Conservation (phyloP, 2,329 filamentous ascomycete genomes). For the Claviceps africana region DNA sequence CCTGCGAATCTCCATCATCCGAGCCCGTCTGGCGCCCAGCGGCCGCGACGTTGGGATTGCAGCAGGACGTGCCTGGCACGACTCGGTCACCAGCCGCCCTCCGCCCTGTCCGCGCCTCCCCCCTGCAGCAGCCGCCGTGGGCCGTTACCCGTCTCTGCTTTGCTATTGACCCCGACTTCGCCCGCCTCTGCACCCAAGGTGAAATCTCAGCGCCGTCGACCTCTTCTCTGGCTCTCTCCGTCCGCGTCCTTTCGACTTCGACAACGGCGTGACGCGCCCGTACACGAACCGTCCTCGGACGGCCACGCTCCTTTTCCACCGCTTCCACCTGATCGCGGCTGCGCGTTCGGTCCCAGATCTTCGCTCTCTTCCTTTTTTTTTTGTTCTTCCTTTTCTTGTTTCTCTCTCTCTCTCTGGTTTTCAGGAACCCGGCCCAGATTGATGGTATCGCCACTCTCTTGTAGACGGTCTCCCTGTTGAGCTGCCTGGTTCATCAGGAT, state of each 20-base stretch:
- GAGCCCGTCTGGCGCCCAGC: neutral
- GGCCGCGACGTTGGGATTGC: constrained; percentile 1
- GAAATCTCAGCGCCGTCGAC: neutral
- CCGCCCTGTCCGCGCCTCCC: neutral
- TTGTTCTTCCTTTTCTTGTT: neutral
- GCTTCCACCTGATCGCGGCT: neutral
- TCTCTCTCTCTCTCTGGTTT: neutral
- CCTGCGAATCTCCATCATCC: neutral
- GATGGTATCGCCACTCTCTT: constrained; percentile 3
- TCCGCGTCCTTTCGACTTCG: neutral
- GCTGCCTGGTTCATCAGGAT: constrained; percentile 16
- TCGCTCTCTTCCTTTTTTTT: neutral
- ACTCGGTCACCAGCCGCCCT: neutral
- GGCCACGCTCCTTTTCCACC: neutral
- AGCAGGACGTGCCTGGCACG: neutral
- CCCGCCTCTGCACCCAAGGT: constrained; percentile 1
- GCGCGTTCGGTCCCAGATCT: neutral
- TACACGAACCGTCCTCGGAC: constrained; percentile 1
- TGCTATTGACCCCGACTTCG: neutral
- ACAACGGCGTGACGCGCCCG: neutral
- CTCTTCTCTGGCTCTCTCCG: neutral
- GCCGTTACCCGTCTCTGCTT: neutral
- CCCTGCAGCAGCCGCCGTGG: constrained; percentile 3
- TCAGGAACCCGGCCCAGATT: neutral
- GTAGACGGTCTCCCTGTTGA: constrained; percentile 13